phyloP scores from a whole-genome alignment of 768 basidiomycete genomes.

The Agrocybe pediades region DNA sequence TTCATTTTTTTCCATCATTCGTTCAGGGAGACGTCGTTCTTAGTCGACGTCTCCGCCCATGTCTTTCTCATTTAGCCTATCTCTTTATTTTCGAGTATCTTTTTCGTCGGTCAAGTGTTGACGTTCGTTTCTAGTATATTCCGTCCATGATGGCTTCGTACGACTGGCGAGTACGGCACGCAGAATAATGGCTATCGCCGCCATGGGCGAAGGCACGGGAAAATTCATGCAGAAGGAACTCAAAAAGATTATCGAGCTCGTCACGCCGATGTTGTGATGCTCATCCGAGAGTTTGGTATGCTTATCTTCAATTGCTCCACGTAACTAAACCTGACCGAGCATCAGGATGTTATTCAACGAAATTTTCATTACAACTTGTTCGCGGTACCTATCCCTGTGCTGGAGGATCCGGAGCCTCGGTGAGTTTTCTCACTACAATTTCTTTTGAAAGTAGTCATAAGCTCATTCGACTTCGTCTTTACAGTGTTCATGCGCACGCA shows the following conservation, averaged over 20 bases:
- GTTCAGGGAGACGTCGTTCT: too few relatives aligned
- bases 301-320: background rate
- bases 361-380: conserved; percentile 71
- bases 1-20: background rate
- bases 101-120: background rate
- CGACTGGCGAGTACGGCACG: conserved; percentile 86
- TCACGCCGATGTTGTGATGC: conserved; percentile 79
- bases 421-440: conserved; percentile 33
- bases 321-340: background rate
- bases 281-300: conserved; percentile 74
- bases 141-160: conserved; percentile 80
- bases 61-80: too few relatives aligned
- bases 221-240: conserved; percentile 84
- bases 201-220: conserved; percentile 82
- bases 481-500: conserved; percentile 85
- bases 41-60: background rate
- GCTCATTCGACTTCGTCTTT: background rate
- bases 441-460: background rate
- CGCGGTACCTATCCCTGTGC: conserved; percentile 65
- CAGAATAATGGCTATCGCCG: conserved; percentile 84
- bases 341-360: conserved; percentile 74
- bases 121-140: conserved; percentile 48
- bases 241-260: conserved; percentile 81
- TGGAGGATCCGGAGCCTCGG: conserved; percentile 79
- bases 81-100: too few relatives aligned